Evolutionary conservation across 1,284 basidiomycete species (phyloP), one percentile per base, ranked within the genome.

Genomic region (Ustilago hordei): DNA sequence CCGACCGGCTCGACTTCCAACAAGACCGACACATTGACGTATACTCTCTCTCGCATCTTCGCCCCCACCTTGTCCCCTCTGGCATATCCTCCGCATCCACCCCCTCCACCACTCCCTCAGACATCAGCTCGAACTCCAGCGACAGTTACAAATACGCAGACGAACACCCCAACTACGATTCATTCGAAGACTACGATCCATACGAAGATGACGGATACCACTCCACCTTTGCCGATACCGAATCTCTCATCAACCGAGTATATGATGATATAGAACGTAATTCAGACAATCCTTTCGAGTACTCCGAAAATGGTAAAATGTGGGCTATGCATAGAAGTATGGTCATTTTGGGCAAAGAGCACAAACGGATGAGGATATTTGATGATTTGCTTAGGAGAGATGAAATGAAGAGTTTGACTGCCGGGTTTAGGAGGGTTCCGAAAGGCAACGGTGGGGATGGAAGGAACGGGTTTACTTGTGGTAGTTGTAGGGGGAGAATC

Each of bases 1-100:
- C 55, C 23, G 47, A 38, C 9, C 36, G 53, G 7, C 48, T 70
- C 36, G 69, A 65, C 31, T 70, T 54, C 17, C 55, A 65, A 2
- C 59, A 62, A 17, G 69, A 70, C n/a, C 69, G 55, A 4, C 69
- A 70, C 36, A 61, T 70, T 31, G 63, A 48, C 35, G 65, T 59
- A 3, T 70, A 70, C 15, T 39, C 69, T 19, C 59, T 70, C 4
- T 65, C 69, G 11, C 63, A 65, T 17, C 48, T 70, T 8, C 48
- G 59, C 0, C 34, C 53, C 1, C 28, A 41, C n/a, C 48, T 64
- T 7, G 4, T 60, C n/a, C 53, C 58, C 32, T 52, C 43, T 6
- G 59, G 39, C 2, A 45, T 35, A 3, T 19, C 54, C 2, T 53
- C 48, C 48, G 11, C 23, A 7, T 13, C 28, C 28, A 50, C 48